Conservation (phyloP, 2,329 filamentous ascomycete species). For the Penicillium sp. region DNA sequence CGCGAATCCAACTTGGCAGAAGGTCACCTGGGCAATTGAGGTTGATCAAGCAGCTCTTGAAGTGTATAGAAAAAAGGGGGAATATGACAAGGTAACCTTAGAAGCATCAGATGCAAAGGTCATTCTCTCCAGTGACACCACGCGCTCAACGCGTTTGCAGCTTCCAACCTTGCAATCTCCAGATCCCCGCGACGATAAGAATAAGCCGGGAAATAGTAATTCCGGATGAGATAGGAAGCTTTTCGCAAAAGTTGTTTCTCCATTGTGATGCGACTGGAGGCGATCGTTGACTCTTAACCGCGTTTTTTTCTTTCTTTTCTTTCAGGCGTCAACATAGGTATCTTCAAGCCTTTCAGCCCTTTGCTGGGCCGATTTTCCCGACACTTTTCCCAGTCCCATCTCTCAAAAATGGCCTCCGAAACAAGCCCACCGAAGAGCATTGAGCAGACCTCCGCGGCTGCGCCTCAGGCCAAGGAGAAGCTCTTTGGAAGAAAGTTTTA, state of each 20-base stretch:
- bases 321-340: slow-evolving; percentile 33
- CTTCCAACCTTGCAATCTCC: neutral
- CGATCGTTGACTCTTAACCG: slow-evolving; percentile 6
- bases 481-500: slow-evolving; percentile 88
- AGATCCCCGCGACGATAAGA: slow-evolving; percentile 26
- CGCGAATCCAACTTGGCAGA: neutral
- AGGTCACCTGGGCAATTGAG: neutral
- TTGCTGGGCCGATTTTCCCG: slow-evolving; percentile 28
- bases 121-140: no score
- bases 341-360: slow-evolving; percentile 27
- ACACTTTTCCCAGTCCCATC: slow-evolving; percentile 4
- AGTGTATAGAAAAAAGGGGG: neutral
- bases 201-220: slow-evolving; percentile 28
- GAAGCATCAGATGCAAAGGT: neutral
- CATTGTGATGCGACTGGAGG: slow-evolving; percentile 5
- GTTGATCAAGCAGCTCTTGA: neutral
- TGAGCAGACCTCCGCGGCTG: slow-evolving; percentile 22
- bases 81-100: no score
- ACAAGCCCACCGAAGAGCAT: slow-evolving; percentile 17
- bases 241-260: slow-evolving; percentile 23
- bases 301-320: slow-evolving; percentile 3
- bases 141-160: neutral
- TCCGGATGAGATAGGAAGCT: slow-evolving; percentile 27
- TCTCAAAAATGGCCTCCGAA: slow-evolving; percentile 31
- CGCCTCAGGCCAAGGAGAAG: slow-evolving; percentile 50